Base-by-base conservation (phyloP, 2,329 filamentous ascomycete species). In the Phialophora tarda region DNA sequence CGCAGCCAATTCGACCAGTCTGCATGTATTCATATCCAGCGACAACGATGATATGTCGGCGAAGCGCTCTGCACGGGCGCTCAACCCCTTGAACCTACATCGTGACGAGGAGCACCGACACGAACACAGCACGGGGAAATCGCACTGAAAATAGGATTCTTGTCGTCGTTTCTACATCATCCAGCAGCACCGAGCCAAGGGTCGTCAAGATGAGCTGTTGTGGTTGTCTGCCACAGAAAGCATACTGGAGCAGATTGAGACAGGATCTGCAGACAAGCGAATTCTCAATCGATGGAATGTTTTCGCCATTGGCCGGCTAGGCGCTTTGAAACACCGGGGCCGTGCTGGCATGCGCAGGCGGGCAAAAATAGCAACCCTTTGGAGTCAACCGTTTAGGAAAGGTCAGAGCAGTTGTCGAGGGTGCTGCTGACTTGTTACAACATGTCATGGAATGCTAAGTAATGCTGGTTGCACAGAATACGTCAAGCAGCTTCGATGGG, bases 231-330 rank as follows among this genome's bases (percentile, higher is more conserved):
- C 34, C 34, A 5, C 47, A 11, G 10, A 3, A 28, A 24, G 21
- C 48, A 51, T 12, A 11, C 1, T 26, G 23, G 24, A 51, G 23
- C 10, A 51, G 48, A 44, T 14, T 5, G 10, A 23, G 21, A 53
- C 44, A 61, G 51, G 47, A 53, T 51, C 59, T 61, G 21, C 59
- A 2, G 23, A 17, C 34, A 50, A 34, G 28, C 57, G 24, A 59
- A 59, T 50, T 24, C 30, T 12, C 17, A 7, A 34, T 32, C 21
- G 10, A n/a, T 23, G 14, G 41, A 23, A 30, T 38, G 21, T 53
- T 14, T 61, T 41, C 14, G 48, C 59, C 14, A 61, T 61, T 61
- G 59, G 59, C 59, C 47, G 24, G 41, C 34, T 53, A 61, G 59
- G 26, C 59, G 59, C 59, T 53, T 53, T 47, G 30, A 34, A 34